Base-by-base conservation (phyloP, 352 stramenopile genomes). In the Phytopythium delawarense region DNA sequence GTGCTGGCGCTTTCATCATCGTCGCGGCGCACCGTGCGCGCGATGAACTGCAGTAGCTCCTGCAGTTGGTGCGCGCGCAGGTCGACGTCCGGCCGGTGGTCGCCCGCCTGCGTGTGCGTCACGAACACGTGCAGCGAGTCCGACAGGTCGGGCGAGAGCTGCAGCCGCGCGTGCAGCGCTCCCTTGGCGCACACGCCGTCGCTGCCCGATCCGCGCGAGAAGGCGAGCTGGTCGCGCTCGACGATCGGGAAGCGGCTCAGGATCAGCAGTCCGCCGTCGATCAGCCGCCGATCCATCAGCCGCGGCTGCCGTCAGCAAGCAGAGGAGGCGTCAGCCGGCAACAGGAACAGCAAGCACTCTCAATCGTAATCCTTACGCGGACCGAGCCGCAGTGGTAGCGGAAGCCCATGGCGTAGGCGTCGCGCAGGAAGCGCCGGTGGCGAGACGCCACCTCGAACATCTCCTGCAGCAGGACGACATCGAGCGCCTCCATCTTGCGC, bases 161-260 rank as follows among this genome's bases (percentile, higher is more conserved):
- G 85, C 48, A 94, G 72, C 28, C 79, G 81, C 39, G 85, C 82
- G 62, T 91, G 91, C 7, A 91, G 75, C 23, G 89, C 82, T 28
- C 85, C 85, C 50, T 94, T 94, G 55, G 85, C 66, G 37, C 81
- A 92, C 15, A 92, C 71, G 6, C 80, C 82, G 64, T 92, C 82
- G 58, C 77, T 89, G 16, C 83, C 82, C 4, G 75, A 73, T 39
- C 85, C 81, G 21, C 77, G 65, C 12, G 79, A 74, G 72, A 78
- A 92, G 40, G 64, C 72, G 52, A 87, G 64, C 53, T 89, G 75
- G 49, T 78, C 79, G 42, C 81, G 77, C 57, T 89, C 74, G 13
- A 91, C 78, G 63, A 94, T 91, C 30, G 85, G 85, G 59, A 83
- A 94, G 37, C 85, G 85, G 57, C 81, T 92, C n/a, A 94, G 79